Evolutionary conservation across 1,284 basidiomycete genomes (phyloP).

Genomic region (Moniliophthora roreri): DNA sequence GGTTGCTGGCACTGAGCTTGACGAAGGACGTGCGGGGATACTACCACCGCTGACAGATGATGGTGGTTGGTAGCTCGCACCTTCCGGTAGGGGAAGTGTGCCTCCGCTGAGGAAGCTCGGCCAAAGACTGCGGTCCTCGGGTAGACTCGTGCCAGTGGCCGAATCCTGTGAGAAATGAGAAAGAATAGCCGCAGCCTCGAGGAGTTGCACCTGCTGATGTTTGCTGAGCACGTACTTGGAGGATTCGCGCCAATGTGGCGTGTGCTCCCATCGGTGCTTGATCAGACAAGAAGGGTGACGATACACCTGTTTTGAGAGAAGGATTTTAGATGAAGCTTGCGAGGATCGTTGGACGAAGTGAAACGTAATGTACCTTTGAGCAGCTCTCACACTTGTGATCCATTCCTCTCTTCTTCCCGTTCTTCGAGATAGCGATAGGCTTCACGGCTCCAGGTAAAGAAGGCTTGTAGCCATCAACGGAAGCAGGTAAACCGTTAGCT

Average conservation of each 20-base stretch:
- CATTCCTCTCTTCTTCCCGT: conserved; percentile 73
- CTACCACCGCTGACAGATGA: not conserved
- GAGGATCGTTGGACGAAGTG: conserved; percentile 2
- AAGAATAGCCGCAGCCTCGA: conserved; percentile 97
- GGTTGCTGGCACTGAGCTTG: conserved; percentile 42
- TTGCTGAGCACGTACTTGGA: conserved; percentile 94
- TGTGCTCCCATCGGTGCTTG: conserved; percentile 98
- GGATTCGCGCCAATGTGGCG: conserved; percentile 95
- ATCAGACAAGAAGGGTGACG: conserved; percentile 93
- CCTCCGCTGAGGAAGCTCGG: conserved; percentile 76
- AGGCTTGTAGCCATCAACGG: not conserved
- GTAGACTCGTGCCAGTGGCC: conserved; percentile 74
- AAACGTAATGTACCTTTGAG: conserved; percentile 61
- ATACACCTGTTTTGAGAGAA: conserved; percentile 63
- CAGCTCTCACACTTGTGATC: conserved; percentile 93
- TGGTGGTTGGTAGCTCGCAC: conserved; percentile 17
- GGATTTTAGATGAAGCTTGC: conserved; percentile 17
- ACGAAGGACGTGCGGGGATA: conserved; percentile 15
- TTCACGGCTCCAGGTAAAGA: conserved; percentile 16
- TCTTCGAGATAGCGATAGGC: conserved; percentile 43
- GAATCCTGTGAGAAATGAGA: conserved; percentile 74
- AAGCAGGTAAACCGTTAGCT: conserved; percentile 10
- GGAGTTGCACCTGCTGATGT: conserved; percentile 96
- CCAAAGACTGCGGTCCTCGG: conserved; percentile 90
- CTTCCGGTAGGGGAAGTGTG: conserved; percentile 26